Evolutionary conservation across 2,329 filamentous ascomycete genomes (phyloP).

Genomic region (Penicillium fuscoglaucum): DNA sequence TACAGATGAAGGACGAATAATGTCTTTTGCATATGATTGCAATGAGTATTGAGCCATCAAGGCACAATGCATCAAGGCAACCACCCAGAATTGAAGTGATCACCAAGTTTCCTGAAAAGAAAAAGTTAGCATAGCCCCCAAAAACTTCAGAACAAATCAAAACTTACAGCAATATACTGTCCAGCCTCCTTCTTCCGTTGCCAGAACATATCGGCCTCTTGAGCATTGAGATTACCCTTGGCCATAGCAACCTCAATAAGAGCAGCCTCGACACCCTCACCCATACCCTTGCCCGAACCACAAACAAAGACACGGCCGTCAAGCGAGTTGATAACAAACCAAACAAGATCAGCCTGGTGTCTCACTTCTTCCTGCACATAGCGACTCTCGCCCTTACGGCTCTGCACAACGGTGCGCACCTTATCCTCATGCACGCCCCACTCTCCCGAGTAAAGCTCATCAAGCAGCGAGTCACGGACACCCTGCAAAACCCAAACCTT

Average conservation of each 20-base stretch:
- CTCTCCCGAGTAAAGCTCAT: slow-evolving; percentile 95
- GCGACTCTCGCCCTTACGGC: slow-evolving; percentile 71
- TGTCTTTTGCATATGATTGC: not conserved
- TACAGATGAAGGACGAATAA: not conserved
- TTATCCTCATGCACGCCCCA: slow-evolving; percentile 91
- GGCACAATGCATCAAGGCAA: not conserved
- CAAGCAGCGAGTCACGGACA: slow-evolving; percentile 87
- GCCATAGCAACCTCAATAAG: slow-evolving; percentile 87
- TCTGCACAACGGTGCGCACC: slow-evolving; percentile 79
- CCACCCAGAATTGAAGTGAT: slow-evolving; percentile 9
- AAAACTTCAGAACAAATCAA: not conserved
- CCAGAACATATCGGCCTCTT: slow-evolving; percentile 88
- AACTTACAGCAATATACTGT: slow-evolving; percentile 81
- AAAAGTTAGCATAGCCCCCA: slow-evolving; percentile 4
- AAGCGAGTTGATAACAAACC: slow-evolving; percentile 95
- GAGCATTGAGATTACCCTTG: slow-evolving; percentile 80
- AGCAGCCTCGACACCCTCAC: slow-evolving; percentile 87
- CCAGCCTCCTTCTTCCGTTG: slow-evolving; percentile 84
- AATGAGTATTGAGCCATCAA: not conserved
- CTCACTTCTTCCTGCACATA: slow-evolving; percentile 97
- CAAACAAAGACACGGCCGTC: slow-evolving; percentile 97
- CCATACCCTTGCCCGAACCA: slow-evolving; percentile 94
- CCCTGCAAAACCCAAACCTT: slow-evolving; percentile 97
- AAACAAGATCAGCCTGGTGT: slow-evolving; percentile 91
- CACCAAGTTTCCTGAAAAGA: slow-evolving; percentile 38